Conservation (phyloP, 805 yeast genomes). For the Myxozyma vanderwaltii region DNA sequence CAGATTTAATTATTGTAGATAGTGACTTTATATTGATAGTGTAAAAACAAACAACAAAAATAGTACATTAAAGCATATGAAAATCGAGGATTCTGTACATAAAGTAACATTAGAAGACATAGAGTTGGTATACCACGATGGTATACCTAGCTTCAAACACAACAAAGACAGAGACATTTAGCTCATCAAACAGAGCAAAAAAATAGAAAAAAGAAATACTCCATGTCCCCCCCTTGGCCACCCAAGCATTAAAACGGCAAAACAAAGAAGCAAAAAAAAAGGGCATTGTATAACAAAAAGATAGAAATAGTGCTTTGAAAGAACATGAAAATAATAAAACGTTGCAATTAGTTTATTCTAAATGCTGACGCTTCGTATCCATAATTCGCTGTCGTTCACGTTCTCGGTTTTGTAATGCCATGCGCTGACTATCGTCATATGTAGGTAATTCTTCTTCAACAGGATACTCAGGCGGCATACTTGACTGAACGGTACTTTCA, state of each 20-base stretch:
- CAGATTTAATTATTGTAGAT: not conserved
- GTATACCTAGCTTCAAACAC: not conserved
- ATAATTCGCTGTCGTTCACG: constrained; percentile 18
- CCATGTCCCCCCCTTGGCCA: not conserved
- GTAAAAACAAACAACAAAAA: not conserved
- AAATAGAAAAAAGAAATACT: not conserved
- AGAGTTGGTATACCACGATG: no score
- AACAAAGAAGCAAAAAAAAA: not conserved
- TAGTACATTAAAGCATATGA: not conserved
- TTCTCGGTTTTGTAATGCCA: constrained; percentile 15
- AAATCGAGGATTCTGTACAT: no score
- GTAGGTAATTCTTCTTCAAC: constrained; percentile 26
- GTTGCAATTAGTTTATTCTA: not conserved
- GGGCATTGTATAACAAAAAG: not conserved
- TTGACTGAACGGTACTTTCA: not conserved
- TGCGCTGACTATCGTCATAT: constrained; percentile 26
- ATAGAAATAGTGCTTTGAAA: no score
- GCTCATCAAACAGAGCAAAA: not conserved
- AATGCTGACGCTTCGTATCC: constrained; percentile 17
- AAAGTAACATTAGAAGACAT: no score
- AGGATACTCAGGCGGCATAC: not conserved
- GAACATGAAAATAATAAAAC: no score
- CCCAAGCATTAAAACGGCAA: not conserved
- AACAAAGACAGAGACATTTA: not conserved
- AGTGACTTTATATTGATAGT: not conserved